Conservation (phyloP, 257 asterid genomes). For the Nicotiana sylvestris region DNA sequence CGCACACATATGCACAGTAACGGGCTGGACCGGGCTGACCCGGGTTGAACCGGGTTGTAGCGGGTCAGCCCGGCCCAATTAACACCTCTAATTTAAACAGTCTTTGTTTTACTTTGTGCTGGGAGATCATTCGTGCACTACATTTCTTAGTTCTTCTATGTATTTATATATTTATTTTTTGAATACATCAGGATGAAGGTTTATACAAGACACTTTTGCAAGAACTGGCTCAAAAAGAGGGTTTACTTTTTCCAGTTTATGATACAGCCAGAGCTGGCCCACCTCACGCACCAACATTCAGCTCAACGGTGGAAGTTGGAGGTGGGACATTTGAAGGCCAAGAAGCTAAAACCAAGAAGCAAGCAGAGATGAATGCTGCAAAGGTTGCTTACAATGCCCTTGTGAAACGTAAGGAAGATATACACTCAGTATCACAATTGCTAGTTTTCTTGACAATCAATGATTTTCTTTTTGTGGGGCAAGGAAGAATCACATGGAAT, state of each 20-base stretch:
- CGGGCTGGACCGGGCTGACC: too few relatives aligned
- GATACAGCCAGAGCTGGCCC: conserved; percentile 38
- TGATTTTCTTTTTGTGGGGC: conserved; percentile 8
- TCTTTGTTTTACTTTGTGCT: background rate
- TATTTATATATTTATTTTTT: background rate
- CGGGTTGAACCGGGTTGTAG: too few relatives aligned
- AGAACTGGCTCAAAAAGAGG: conserved; percentile 54
- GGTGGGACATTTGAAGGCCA: conserved; percentile 38
- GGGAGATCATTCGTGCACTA: background rate
- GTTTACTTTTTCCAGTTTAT: conserved; percentile 47
- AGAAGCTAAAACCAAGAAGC: conserved; percentile 68
- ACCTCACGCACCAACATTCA: conserved; percentile 46
- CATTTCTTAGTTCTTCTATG: conserved; percentile 1
- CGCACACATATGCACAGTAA: too few relatives aligned
- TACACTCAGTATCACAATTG: background rate
- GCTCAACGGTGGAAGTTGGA: conserved; percentile 54
- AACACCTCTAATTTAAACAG: background rate
- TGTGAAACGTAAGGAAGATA: conserved; percentile 38
- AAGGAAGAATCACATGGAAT: background rate
- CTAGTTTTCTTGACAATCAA: background rate
- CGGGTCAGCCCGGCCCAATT: too few relatives aligned
- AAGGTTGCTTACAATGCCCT: conserved; percentile 54
- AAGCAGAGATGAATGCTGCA: conserved; percentile 80
- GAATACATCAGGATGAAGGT: conserved; percentile 50
- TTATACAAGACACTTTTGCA: conserved; percentile 64